phyloP scores from a whole-genome alignment of 768 basidiomycete genomes.

The Aureoboletus auriporus region DNA sequence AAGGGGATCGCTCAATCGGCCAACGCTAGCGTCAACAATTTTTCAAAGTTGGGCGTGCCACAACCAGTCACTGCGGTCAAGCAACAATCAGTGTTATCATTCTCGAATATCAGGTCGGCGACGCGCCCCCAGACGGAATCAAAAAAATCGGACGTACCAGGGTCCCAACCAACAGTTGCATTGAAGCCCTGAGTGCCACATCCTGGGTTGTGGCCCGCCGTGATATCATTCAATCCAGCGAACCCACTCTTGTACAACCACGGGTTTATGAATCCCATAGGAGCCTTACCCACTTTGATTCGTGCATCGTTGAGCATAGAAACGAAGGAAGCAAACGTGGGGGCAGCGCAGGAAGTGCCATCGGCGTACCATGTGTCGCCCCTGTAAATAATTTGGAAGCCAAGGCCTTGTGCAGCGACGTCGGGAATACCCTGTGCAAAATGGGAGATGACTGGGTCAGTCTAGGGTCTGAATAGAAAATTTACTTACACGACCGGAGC shows the following conservation, averaged over 20 bases:
- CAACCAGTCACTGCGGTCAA: too few relatives aligned
- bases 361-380: constrained; percentile 40
- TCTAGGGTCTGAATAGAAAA: not conserved
- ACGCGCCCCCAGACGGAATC: too few relatives aligned
- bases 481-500: constrained; percentile 49
- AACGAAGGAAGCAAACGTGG: constrained; percentile 61
- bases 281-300: constrained; percentile 34
- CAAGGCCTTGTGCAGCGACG: constrained; percentile 54
- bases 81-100: too few relatives aligned
- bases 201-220: constrained; percentile 49
- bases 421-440: constrained; percentile 51
- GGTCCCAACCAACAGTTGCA: constrained; percentile 55
- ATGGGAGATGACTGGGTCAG: not conserved
- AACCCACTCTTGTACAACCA: constrained; percentile 44
- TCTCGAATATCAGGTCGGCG: not conserved
- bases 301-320: constrained; percentile 65
- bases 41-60: too few relatives aligned
- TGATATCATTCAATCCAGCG: constrained; percentile 52
- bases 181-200: constrained; percentile 68
- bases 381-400: constrained; percentile 45
- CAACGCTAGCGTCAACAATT: too few relatives aligned
- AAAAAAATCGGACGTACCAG: constrained; percentile 36
- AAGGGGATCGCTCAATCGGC: too few relatives aligned
- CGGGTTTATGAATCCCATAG: constrained; percentile 67
- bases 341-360: constrained; percentile 66